Percentiles rank a stretch among this genome's conserved stretches.
Conservation (phyloP, 73 alveolate species). For the Tetrahymena borealis region DNA sequence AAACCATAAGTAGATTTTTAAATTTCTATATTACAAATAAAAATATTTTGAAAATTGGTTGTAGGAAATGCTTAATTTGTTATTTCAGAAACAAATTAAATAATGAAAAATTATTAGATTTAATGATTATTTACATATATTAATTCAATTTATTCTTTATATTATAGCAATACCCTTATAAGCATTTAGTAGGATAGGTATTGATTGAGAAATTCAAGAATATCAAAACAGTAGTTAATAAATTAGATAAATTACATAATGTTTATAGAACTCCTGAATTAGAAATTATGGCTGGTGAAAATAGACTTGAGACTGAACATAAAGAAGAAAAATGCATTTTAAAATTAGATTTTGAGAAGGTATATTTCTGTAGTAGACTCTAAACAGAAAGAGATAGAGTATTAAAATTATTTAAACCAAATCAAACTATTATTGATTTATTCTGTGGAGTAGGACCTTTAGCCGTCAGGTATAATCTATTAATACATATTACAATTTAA, state of each 20-base stretch:
- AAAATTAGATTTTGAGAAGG: slow-evolving; percentile 85
- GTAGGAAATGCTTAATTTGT: background rate
- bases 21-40: background rate
- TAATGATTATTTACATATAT: too few relatives aligned
- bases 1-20: slow-evolving; percentile 35
- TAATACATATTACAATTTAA: background rate
- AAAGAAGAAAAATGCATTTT: slow-evolving; percentile 86
- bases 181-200: slow-evolving; percentile 92
- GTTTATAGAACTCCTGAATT: slow-evolving; percentile 91
- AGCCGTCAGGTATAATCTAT: slow-evolving; percentile 50
- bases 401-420: slow-evolving; percentile 22
- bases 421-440: slow-evolving; percentile 72
- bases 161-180: slow-evolving; percentile 65
- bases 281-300: slow-evolving; percentile 98
- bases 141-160: background rate
- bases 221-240: slow-evolving; percentile 89
- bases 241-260: slow-evolving; percentile 87
- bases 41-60: background rate
- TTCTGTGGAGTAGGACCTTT: slow-evolving; percentile 99
- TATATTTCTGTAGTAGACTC: slow-evolving; percentile 97
- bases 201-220: slow-evolving; percentile 73
- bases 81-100: background rate
- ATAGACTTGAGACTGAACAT: slow-evolving; percentile 37
- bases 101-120: background rate
- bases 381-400: slow-evolving; percentile 92